Conservation (phyloP, 2,329 filamentous ascomycete species). For the Rutstroemia sp. region DNA sequence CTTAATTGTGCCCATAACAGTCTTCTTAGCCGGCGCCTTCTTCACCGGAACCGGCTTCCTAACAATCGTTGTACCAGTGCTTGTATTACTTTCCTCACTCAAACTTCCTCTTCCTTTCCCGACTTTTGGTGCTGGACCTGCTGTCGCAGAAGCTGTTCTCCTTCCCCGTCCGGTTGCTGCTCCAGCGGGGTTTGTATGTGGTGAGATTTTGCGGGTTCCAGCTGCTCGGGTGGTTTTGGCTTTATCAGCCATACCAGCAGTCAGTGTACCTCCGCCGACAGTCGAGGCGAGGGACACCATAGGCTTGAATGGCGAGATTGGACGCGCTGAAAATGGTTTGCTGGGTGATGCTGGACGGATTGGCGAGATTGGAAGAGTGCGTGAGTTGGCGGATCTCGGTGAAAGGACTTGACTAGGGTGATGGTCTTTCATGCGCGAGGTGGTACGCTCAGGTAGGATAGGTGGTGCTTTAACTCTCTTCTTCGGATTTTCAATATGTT, state of each 20-base stretch:
- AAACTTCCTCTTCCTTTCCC: conserved; percentile 51
- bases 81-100: conserved; percentile 51
- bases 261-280: conserved; percentile 36
- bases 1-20: conserved; percentile 47
- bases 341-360: conserved; percentile 38
- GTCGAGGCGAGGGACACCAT: conserved; percentile 23
- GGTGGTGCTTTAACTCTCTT: conserved; percentile 43
- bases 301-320: conserved; percentile 56
- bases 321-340: conserved; percentile 51
- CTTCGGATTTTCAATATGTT: conserved; percentile 59
- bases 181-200: conserved; percentile 11
- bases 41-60: conserved; percentile 43
- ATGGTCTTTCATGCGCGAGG: conserved; percentile 35
- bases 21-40: conserved; percentile 40
- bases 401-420: conserved; percentile 61
- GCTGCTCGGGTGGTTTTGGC: conserved; percentile 48
- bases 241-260: conserved; percentile 54
- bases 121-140: conserved; percentile 33
- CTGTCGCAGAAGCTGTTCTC: conserved; percentile 28
- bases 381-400: conserved; percentile 74
- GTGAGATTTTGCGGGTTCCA: conserved; percentile 32
- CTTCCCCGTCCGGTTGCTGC: conserved; percentile 20
- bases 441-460: conserved; percentile 27
- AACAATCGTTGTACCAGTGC: conserved; percentile 43
- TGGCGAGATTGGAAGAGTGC: conserved; percentile 31